Base-by-base conservation (phyloP, 176 grass and related monocot genomes). In the Zea luxurians region DNA sequence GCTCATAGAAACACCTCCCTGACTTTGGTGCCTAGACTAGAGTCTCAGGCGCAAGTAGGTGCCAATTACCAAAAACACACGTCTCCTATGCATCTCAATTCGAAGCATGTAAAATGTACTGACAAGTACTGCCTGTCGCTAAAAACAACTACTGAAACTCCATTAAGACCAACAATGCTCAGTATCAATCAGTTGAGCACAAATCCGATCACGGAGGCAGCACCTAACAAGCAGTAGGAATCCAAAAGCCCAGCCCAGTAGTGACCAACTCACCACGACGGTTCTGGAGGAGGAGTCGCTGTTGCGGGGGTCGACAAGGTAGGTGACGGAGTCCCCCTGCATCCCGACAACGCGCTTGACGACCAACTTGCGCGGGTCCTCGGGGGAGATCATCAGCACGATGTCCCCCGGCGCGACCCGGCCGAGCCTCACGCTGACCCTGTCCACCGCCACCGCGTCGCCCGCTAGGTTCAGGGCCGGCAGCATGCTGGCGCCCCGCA, bases 401-500 rank as follows among this genome's bases (percentile, higher is more conserved):
- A 92, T 75, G 88, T 98, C 91, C 15, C 95, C 91, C 20, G 48
- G 66, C 9, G 10, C 76, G 16, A 94, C 73, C 46, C 48, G 5
- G 42, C 89, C 89, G 54, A 37, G 18, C 48, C 62, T 70, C 4
- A 34, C 62, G 77, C 83, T 86, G 43, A 92, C 10, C 82, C 61
- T 84, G 48, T 98, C 92, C 46, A 85, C 89, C 5, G 57, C 83
- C 61, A 94, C 47, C 63, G 94, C 67, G 68, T 98, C 95, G 10
- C 95, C 95, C 42, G 78, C 81, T 79, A 94, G 66, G 70, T 87
- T 98, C 13, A 98, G 0, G 35, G 89, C 68, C 27, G 95, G 95
- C 63, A 98, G 69, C 95, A 98, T 98, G 87, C 95, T 98, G 21
- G 89, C 48, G 15, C 95, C 95, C 36, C 50, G 64, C 50, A 63